Evolutionary conservation across 2,329 filamentous ascomycete genomes (phyloP).

Genomic region (Apiospora rasikravindrae): DNA sequence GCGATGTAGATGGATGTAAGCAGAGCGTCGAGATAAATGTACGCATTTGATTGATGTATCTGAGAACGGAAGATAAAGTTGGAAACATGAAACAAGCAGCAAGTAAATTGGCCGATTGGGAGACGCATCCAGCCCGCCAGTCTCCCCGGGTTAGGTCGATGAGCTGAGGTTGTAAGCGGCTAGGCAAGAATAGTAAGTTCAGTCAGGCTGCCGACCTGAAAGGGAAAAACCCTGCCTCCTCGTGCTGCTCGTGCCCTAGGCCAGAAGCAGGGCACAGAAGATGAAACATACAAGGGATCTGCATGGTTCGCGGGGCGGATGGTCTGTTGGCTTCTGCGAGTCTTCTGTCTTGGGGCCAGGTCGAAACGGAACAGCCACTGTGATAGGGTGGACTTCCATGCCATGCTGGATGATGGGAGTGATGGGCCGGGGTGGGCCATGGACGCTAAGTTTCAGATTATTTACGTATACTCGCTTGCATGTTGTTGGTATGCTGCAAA

Average conservation of each 20-base stretch:
- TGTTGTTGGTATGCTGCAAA: background rate
- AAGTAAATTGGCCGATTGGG: constrained; percentile 12
- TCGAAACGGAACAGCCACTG: constrained; percentile 10
- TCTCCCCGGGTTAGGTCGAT: background rate
- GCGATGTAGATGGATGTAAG: too few relatives aligned
- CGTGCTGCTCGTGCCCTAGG: too few relatives aligned
- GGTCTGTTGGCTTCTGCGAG: background rate
- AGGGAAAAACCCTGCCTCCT: background rate
- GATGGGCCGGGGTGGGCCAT: background rate
- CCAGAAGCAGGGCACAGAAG: background rate
- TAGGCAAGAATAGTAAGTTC: background rate
- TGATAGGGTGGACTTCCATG: constrained; percentile 4
- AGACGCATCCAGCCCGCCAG: background rate
- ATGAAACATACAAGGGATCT: background rate
- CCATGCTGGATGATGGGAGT: background rate
- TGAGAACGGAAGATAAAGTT: constrained; percentile 3
- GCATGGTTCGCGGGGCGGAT: background rate
- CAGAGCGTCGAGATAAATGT: background rate
- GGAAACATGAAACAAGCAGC: constrained; percentile 20
- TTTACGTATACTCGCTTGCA: background rate
- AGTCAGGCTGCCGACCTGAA: background rate
- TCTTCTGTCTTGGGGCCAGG: constrained; percentile 6
- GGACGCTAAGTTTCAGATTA: constrained; percentile 8
- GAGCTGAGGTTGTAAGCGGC: background rate
- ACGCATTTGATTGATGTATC: background rate